Percentiles rank a stretch among this genome's conserved stretches.
These are phyloP conservation scores for Malania oleifera DNA, from an alignment of 164 flowering plant genomes.

Conservation along the genomic window DNA sequence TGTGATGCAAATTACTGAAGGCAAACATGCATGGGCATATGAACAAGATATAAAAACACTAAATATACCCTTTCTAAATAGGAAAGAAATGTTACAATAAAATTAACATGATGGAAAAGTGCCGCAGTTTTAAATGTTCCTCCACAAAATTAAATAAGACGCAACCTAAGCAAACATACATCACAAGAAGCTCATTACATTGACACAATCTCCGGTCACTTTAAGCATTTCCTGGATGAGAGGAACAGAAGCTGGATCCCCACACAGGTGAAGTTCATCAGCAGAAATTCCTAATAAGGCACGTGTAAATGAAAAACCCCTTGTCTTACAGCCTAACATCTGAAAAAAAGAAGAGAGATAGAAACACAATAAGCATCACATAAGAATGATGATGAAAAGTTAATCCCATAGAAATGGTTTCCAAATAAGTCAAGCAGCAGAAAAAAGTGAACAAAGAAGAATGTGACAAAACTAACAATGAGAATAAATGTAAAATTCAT, in stretches of 20 bases:
- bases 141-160: conserved; percentile 8
- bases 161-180: background rate
- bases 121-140: background rate
- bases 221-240: conserved; percentile 70
- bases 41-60: no score
- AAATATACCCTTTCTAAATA: no score
- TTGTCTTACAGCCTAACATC: conserved; percentile 79
- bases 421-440: background rate
- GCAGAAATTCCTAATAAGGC: conserved; percentile 81
- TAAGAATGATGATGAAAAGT: background rate
- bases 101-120: background rate
- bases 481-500: no score
- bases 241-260: conserved; percentile 89
- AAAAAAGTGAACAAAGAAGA: conserved; percentile 1
- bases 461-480: no score
- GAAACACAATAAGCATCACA: background rate
- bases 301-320: conserved; percentile 92
- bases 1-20: no score
- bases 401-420: background rate
- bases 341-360: conserved; percentile 17
- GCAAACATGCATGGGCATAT: no score
- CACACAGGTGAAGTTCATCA: conserved; percentile 94
- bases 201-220: conserved; percentile 68
- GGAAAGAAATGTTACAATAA: background rate
- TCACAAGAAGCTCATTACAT: conserved; percentile 34